Evolutionary conservation across 1,284 basidiomycete species (phyloP).

Genomic region (Anthracocystis walkeri): DNA sequence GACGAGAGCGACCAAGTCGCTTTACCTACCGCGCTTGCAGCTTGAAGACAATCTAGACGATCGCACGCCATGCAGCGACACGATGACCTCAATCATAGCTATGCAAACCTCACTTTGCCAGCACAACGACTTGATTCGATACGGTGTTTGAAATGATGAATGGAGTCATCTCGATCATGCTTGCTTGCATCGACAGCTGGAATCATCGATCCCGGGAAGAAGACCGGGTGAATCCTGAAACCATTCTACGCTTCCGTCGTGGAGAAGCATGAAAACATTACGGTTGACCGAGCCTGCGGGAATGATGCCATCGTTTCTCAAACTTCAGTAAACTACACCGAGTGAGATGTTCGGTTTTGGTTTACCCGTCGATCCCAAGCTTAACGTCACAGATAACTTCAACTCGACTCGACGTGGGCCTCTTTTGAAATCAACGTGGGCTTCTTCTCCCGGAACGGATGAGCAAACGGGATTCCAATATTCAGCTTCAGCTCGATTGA

Average conservation of each 20-base stretch:
- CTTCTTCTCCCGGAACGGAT: no score
- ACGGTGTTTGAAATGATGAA: constrained; percentile 2
- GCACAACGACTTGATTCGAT: neutral
- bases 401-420: no score
- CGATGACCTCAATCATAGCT: neutral
- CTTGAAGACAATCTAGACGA: constrained; percentile 7
- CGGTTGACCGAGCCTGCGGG: constrained; percentile 8
- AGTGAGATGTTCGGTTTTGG: no score
- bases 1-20: constrained; percentile 10
- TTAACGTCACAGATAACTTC: no score
- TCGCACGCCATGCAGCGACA: constrained; percentile 6
- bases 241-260: neutral
- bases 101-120: neutral
- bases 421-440: no score
- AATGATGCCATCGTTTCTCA: neutral
- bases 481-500: neutral
- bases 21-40: constrained; percentile 18
- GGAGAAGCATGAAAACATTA: neutral
- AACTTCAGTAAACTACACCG: no score
- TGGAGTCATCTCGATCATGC: neutral
- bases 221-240: neutral
- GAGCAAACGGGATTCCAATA: neutral
- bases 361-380: no score
- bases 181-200: no score
- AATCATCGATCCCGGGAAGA: neutral